phyloP scores from a whole-genome alignment of 495 filamentous ascomycete genomes.

The Trichoderma reesei region DNA sequence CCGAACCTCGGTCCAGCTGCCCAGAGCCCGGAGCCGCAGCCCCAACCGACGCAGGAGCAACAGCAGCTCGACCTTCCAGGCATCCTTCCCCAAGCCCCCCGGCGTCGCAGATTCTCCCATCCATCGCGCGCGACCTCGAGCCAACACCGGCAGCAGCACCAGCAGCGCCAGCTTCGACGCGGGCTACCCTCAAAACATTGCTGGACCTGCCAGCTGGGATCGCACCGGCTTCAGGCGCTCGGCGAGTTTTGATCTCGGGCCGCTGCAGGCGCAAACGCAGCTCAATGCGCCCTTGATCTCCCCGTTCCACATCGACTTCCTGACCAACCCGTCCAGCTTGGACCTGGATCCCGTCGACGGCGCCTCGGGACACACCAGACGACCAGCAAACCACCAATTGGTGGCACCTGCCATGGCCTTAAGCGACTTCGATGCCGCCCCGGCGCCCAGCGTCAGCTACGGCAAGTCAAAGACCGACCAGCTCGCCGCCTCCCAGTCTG shows the following conservation, averaged over 20 bases:
- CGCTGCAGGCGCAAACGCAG: background rate
- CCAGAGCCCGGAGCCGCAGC: constrained; percentile 14
- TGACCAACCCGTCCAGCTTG: constrained; percentile 28
- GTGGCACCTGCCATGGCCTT: constrained; percentile 20
- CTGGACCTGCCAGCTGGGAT: constrained; percentile 29
- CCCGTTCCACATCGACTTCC: constrained; percentile 6
- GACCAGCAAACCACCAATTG: constrained; percentile 17
- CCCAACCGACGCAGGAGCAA: constrained; percentile 52
- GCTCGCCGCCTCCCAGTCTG: constrained; percentile 20
- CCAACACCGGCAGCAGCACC: constrained; percentile 63
- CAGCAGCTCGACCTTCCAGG: constrained; percentile 66
- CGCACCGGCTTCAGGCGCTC: constrained; percentile 33
- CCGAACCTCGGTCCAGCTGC: constrained; percentile 46
- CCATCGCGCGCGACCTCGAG: constrained; percentile 40
- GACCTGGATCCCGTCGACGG: constrained; percentile 48
- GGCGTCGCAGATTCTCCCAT: constrained; percentile 42
- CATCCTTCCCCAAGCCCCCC: constrained; percentile 51
- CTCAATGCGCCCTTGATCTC: constrained; percentile 8
- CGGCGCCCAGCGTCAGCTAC: constrained; percentile 46
- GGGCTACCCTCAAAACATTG: constrained; percentile 43
- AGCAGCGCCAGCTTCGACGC: constrained; percentile 54
- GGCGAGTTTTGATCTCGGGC: constrained; percentile 27
- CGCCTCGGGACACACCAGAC: constrained; percentile 30
- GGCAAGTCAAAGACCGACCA: constrained; percentile 37
- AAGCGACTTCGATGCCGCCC: constrained; percentile 37